Evolutionary conservation across 345 rosid species (phyloP), one percentile per base, ranked within the genome.

Genomic region (Ceriops decandra): DNA sequence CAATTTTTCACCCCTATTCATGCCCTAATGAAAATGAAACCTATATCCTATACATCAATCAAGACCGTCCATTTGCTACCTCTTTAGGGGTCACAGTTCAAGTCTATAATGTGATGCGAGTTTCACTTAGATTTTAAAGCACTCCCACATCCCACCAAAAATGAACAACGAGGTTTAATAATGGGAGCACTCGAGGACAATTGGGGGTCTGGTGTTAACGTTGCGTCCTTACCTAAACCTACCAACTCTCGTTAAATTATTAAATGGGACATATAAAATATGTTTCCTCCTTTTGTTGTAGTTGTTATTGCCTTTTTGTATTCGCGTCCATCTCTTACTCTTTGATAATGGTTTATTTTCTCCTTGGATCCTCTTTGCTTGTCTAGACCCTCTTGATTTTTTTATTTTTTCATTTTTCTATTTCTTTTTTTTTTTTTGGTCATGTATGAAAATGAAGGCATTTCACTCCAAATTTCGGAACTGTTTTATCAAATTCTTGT

Each of bases 191-290:
- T 57, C 20, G 35, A 21, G 15, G 79, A 82, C 79, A 80, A 77
- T 66, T 35, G n/a, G n/a, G 27, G 79, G 74, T 79, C 76, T 19
- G 76, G 74, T 74, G 21, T 57, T 70, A 70, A 69, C 68, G 68
- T 68, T 63, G 79, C 83, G 81, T 83, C 68, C 72, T 68, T 63
- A 81, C 85, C 87, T 83, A 79, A 83, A 70, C 84, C 82, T 79
- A 81, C 81, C 68, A 79, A 76, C 67, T 68, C 72, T 31, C 16
- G 62, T 20, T 46, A 4, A 68, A 46, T 15, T 21, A 36, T 65
- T 33, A 56, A 27, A 36, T 24, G 35, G 20, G 42, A 31, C 38
- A 36, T 13, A n/a, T 28, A 16, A 52, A 26, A 69, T 10, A 16
- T 10, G 24, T 59, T 52, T 33, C 64, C 53, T 66, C 58, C 62